Evolutionary conservation across 2,329 filamentous ascomycete species (phyloP).

Genomic region (Fusarium irregulare): DNA sequence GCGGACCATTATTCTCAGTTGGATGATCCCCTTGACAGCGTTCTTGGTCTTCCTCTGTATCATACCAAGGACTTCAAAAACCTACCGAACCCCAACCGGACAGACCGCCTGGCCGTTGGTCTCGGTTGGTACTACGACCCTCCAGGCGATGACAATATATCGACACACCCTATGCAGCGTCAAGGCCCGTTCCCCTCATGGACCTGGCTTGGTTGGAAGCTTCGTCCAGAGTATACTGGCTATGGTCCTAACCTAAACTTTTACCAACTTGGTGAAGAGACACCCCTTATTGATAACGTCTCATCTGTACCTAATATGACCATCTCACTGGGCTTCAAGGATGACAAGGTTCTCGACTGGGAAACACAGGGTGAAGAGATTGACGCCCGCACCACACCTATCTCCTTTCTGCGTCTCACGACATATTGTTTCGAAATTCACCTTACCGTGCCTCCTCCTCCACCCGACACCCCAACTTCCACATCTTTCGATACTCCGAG

Average conservation of each 20-base stretch:
- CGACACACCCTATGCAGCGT: conserved; percentile 44
- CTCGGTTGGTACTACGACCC: conserved; percentile 51
- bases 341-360: conserved; percentile 51
- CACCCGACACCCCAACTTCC: conserved; percentile 11
- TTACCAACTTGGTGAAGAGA: conserved; percentile 46
- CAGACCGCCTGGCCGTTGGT: conserved; percentile 51
- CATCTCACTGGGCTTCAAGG: conserved; percentile 51
- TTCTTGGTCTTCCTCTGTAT: conserved; percentile 53
- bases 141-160: conserved; percentile 30
- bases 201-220: conserved; percentile 54
- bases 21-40: conserved; percentile 44
- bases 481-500: conserved; percentile 20
- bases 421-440: conserved; percentile 51
- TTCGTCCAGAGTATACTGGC: conserved; percentile 42
- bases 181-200: conserved; percentile 51
- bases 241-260: conserved; percentile 48
- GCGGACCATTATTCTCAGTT: conserved; percentile 46
- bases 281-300: conserved; percentile 46
- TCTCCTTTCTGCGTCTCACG: conserved; percentile 50
- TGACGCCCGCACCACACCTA: conserved; percentile 39
- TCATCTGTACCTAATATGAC: conserved; percentile 50
- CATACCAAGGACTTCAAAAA: conserved; percentile 49
- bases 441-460: conserved; percentile 34
- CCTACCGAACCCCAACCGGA: conserved; percentile 45
- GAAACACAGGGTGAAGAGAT: conserved; percentile 52